Base-by-base conservation (phyloP, 805 yeast species). In the Grigorovia transvaalensis region DNA sequence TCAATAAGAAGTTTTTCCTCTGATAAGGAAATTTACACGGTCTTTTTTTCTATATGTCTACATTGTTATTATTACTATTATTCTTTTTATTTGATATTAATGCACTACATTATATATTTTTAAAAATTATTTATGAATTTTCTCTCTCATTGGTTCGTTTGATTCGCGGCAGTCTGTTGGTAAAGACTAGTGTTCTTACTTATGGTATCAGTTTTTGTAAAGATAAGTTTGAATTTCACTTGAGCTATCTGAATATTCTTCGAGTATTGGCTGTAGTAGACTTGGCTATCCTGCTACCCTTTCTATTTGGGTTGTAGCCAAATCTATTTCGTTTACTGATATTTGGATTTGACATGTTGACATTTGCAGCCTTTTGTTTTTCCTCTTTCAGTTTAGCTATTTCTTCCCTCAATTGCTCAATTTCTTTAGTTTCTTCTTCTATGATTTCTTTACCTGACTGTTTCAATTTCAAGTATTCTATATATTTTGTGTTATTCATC, bases 401-500 rank as follows among this genome's bases (percentile, higher is more conserved):
- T 43, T 53, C 51, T 50, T 53, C 49, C 43, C 55, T 60, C 45
- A 64, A 51, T 18, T 51, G 51, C 33, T 57, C 59, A 4, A 61
- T 55, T 33, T 61, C 63, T 19, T 49, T 50, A 11, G 35, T 49
- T 46, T 59, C 56, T 41, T 57, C 57, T 5, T 54, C 49, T 12
- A 53, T 50, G 13, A 52, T 48, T 56, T 63, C 49, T 56, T 62
- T 59, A 64, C 55, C 50, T 55, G 64, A 47, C 61, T 68, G 51
- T 54, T 65, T 56, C 49, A 66, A 59, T 50, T 61, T 50, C 12
- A 59, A 52, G 53, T 53, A 54, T 38, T 68, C 64, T 73, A 79
- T 70, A 48, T 68, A 68, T 29, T 59, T 56, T 8, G 68, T 57
- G 51, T 75, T 74, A 50, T 71, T 70, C 55, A 80, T 67, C 18